Conservation (phyloP, 768 basidiomycete species). For the Kwoniella europaea region DNA sequence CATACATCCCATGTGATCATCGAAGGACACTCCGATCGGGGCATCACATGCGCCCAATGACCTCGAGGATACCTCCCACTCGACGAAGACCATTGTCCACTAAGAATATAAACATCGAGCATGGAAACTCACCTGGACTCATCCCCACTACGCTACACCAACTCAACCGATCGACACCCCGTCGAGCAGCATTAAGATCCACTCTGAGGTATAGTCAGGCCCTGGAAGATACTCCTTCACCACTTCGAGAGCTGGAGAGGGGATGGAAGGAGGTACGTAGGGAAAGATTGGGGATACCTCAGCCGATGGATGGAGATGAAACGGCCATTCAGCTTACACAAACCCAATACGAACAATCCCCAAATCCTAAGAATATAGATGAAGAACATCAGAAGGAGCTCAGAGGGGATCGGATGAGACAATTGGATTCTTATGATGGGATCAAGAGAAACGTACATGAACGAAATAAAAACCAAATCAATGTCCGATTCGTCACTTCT, state of each 20-base stretch:
- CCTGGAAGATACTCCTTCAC: constrained; percentile 33
- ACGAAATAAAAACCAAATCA: not conserved
- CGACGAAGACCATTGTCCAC: not conserved
- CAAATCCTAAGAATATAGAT: too few species aligned
- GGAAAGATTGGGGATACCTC: not conserved
- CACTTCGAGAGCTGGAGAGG: constrained; percentile 36
- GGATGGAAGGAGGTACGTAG: constrained; percentile 41
- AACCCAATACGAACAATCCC: not conserved
- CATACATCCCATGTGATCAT: too few species aligned
- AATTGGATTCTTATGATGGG: not conserved
- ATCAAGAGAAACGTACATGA: not conserved
- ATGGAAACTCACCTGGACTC: not conserved
- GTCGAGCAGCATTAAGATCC: too few species aligned
- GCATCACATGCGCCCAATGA: not conserved
- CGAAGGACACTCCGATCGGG: too few species aligned
- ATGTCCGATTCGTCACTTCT: constrained; percentile 18
- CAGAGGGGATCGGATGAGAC: too few species aligned
- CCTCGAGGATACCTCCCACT: not conserved
- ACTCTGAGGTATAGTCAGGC: not conserved
- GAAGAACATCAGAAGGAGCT: too few species aligned
- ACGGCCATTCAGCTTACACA: not conserved
- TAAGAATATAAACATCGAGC: not conserved
- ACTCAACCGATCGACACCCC: not conserved
- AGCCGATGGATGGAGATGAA: not conserved
- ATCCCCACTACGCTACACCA: not conserved